phyloP scores from a whole-genome alignment of 1,139 yeast species.

The Saccharomyces hybrid region DNA sequence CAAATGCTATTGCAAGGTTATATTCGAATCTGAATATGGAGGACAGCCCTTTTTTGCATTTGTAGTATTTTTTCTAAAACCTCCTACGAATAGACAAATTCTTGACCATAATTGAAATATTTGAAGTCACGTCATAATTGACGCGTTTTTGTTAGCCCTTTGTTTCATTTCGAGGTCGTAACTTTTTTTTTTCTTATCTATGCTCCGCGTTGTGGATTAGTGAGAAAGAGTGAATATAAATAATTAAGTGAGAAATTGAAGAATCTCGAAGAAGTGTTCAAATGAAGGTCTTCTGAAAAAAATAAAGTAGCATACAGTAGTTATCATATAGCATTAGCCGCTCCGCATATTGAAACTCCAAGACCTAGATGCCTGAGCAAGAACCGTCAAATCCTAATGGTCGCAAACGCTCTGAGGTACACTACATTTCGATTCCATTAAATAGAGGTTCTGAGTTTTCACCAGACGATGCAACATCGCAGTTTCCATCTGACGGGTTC shows the following conservation, averaged over 20 bases:
- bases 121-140: background rate
- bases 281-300: background rate
- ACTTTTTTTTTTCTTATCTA: background rate
- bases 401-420: constrained; percentile 15
- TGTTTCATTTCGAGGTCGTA: background rate
- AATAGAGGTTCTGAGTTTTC: constrained; percentile 16
- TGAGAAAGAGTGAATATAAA: background rate
- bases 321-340: background rate
- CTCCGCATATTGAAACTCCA: background rate
- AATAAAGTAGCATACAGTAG: background rate
- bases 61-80: background rate
- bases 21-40: too few species aligned
- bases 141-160: background rate
- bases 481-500: constrained; percentile 7
- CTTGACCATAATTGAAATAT: background rate
- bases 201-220: background rate
- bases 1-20: too few species aligned
- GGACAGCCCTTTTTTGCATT: too few species aligned
- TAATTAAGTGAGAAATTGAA: background rate
- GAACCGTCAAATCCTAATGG: constrained; percentile 4
- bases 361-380: background rate
- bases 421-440: constrained; percentile 31
- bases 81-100: too few species aligned
- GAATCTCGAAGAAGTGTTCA: background rate
- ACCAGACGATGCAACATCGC: constrained; percentile 9